Base-by-base conservation (phyloP, 83 land plant species). In the Thuja plicata region DNA sequence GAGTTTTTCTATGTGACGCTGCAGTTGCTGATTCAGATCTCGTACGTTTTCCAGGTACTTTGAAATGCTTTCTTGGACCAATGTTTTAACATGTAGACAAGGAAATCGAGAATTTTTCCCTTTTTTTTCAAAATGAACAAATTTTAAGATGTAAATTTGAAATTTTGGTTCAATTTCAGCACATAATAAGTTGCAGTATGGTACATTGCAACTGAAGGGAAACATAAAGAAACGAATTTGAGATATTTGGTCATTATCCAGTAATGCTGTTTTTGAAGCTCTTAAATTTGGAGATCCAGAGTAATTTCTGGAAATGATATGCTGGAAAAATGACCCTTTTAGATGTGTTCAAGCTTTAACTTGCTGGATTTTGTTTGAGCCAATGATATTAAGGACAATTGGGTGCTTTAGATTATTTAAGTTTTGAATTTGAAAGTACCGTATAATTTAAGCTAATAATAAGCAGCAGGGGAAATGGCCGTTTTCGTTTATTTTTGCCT, bases 1-100 rank as follows among this genome's bases (percentile, higher is more conserved):
- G 86, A 5, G 21, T 54, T 54, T 54, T 54, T 54, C 19, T 54
- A 54, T 54, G 57, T 54, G 57, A 54, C 17, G 57, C 54, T 8
- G 86, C 66, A 16, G 7, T 40, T 30, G 60, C 37, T 85, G 60
- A 60, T 54, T 85, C 66, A 85, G 86, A 85, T 85, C 86, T 52
- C 24, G 40, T 52, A 34, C 62, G 62, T 32, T 85, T 79, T 32
- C 5, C 21, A 52, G 86, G 86, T 85, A 41, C 86, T 21, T 54
- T 50, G 66, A 34, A 85, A 52, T 85, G 86, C 48, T 52, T 54
- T 54, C 15, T 30, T 17, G 21, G 40, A 79, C 21, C n/a, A 79
- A 79, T 5, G 16, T 19, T 17, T 15, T 11, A 78, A 37, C 9
- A 3, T 17, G 8, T 79, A 40, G 9, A 21, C 43, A 11, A 37